Evolutionary conservation across 2,329 filamentous ascomycete genomes (phyloP).

Genomic region (Colletotrichum orchidophilum): DNA sequence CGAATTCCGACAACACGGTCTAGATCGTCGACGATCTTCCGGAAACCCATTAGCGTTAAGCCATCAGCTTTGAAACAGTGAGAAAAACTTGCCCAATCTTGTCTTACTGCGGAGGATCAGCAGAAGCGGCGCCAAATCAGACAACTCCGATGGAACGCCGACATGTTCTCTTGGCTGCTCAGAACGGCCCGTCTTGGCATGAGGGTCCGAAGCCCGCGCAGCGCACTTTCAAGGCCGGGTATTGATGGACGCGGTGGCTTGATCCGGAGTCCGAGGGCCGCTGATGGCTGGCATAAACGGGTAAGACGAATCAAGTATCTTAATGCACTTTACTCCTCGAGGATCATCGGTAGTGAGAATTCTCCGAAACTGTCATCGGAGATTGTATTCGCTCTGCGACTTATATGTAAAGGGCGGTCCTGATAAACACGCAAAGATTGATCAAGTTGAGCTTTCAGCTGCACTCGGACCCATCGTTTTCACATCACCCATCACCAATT

Average conservation of each 20-base stretch:
- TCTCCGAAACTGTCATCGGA: neutral
- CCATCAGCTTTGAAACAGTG: neutral
- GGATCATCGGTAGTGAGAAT: neutral
- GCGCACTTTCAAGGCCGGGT: neutral
- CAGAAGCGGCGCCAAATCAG: neutral
- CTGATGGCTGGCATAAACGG: neutral
- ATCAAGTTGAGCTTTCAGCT: neutral
- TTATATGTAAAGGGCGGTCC: too few relatives aligned
- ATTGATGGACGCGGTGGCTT: neutral
- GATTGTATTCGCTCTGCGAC: neutral
- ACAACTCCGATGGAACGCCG: neutral
- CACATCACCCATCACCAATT: neutral
- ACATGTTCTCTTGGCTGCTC: neutral
- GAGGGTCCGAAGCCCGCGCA: neutral
- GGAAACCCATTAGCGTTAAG: neutral
- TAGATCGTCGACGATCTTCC: neutral
- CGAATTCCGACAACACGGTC: neutral
- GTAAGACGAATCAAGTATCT: neutral
- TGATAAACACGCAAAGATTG: neutral
- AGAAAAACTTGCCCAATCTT: neutral
- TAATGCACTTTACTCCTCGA: neutral
- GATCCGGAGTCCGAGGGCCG: neutral
- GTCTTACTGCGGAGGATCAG: neutral
- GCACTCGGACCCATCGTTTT: neutral
- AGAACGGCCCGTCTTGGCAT: neutral